phyloP scores from a whole-genome alignment of 441 rosid species.

The California macrophylla region DNA sequence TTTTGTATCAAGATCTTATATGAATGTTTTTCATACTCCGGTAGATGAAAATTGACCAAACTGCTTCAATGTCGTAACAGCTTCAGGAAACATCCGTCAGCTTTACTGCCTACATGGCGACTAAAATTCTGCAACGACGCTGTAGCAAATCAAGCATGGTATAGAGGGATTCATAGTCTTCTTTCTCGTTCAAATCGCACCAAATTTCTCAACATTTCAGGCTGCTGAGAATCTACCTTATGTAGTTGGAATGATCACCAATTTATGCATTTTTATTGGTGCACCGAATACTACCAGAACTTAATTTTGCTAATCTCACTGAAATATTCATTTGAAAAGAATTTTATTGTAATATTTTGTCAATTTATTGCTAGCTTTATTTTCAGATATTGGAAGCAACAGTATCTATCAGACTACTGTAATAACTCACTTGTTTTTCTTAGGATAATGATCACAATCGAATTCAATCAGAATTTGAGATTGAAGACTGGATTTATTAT shows the following conservation, averaged over 20 bases:
- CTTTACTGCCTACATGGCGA: conserved; percentile 2
- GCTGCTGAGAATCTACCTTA: neutral
- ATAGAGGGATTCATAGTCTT: neutral
- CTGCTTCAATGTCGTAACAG: neutral
- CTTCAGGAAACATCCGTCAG: conserved; percentile 5
- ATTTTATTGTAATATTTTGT: conserved; percentile 11
- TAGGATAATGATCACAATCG: neutral
- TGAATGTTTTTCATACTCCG: neutral
- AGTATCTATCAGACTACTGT: too few relatives aligned
- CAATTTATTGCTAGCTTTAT: neutral
- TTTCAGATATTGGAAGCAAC: neutral
- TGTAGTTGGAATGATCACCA: conserved; percentile 1
- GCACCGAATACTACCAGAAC: neutral
- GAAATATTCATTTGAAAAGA: neutral
- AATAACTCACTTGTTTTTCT: too few relatives aligned
- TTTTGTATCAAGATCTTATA: neutral
- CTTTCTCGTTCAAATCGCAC: conserved; percentile 20
- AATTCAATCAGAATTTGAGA: neutral
- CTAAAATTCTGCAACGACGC: neutral
- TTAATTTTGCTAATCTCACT: neutral
- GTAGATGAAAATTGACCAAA: neutral
- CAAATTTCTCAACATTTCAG: conserved; percentile 11
- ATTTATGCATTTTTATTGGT: conserved; percentile 18
- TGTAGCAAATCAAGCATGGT: neutral
- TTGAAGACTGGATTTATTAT: too few relatives aligned